Evolutionary conservation across 2,329 filamentous ascomycete genomes (phyloP).

Genomic region (Fusarium equiseti): DNA sequence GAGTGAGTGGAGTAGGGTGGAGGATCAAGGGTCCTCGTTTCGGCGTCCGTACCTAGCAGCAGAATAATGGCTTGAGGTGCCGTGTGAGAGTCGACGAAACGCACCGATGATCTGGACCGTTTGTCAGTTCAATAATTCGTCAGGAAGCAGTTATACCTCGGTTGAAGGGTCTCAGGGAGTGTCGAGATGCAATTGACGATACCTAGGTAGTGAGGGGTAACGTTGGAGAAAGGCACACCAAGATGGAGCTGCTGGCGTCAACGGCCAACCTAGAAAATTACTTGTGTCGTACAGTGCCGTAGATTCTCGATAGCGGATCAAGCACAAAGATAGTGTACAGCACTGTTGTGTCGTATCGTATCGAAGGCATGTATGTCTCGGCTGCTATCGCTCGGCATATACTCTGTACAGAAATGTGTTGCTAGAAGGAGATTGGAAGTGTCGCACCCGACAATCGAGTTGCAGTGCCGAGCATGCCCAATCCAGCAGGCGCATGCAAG

Average conservation of each 20-base stretch:
- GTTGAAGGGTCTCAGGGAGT: background rate
- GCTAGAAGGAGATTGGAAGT: slow-evolving; percentile 2
- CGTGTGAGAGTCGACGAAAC: background rate
- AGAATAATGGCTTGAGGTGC: slow-evolving; percentile 2
- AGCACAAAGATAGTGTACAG: background rate
- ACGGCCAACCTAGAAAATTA: background rate
- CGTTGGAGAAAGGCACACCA: background rate
- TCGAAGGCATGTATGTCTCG: slow-evolving; percentile 9
- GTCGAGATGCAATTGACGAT: background rate
- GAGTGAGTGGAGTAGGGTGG: slow-evolving; percentile 5
- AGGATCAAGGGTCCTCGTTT: slow-evolving; percentile 18
- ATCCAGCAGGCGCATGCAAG: background rate
- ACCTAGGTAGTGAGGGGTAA: slow-evolving; percentile 6
- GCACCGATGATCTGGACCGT: slow-evolving; percentile 3
- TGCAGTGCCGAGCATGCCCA: background rate
- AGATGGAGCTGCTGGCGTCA: background rate
- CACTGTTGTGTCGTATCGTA: background rate
- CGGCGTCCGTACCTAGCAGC: background rate
- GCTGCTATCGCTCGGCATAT: slow-evolving; percentile 20
- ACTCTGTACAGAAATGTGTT: slow-evolving; percentile 1
- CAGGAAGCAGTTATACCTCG: slow-evolving; percentile 7
- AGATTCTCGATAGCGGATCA: slow-evolving; percentile 2
- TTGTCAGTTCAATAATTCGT: background rate
- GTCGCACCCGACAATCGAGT: background rate
- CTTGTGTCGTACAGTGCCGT: background rate